Conservation (phyloP, 225 moss, liverwort and hornwort genomes). For the Rhytidiadelphus loreus region DNA sequence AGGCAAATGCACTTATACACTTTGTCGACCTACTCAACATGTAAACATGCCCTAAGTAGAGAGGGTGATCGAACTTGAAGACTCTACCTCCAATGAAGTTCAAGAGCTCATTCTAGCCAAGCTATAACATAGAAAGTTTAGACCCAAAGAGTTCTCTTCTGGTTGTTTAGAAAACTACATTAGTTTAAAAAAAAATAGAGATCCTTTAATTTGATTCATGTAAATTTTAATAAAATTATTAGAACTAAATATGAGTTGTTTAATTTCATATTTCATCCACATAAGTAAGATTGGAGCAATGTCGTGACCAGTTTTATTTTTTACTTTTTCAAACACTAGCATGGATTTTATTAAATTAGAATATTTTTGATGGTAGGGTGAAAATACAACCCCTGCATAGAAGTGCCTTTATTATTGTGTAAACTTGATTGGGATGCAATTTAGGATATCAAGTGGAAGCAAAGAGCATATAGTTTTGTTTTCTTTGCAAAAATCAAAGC, state of each 20-base stretch:
- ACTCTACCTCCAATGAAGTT: not conserved
- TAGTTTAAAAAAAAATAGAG: not conserved
- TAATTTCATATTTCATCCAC: not conserved
- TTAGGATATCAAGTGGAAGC: not conserved
- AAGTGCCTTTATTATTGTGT: not conserved
- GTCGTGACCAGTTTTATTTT: not conserved
- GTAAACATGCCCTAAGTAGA: not conserved
- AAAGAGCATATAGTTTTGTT: rapidly evolving
- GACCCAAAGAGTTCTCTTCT: rapidly evolving
- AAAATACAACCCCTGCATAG: not conserved
- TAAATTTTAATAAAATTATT: not conserved
- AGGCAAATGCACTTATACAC: too few species aligned
- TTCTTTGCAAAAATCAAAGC: not conserved
- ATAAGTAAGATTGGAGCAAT: not conserved
- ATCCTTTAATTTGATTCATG: not conserved
- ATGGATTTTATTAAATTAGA: not conserved
- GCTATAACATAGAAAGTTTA: not conserved
- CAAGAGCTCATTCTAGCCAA: rapidly evolving
- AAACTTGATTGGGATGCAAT: not conserved
- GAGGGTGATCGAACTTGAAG: not conserved
- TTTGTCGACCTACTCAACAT: too few species aligned
- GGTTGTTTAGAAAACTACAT: not conserved
- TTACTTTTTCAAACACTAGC: not conserved
- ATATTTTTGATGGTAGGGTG: not conserved
- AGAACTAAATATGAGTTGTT: rapidly evolving